Base-by-base conservation (phyloP, 2,329 filamentous ascomycete genomes). In the Alternaria burnsii region DNA sequence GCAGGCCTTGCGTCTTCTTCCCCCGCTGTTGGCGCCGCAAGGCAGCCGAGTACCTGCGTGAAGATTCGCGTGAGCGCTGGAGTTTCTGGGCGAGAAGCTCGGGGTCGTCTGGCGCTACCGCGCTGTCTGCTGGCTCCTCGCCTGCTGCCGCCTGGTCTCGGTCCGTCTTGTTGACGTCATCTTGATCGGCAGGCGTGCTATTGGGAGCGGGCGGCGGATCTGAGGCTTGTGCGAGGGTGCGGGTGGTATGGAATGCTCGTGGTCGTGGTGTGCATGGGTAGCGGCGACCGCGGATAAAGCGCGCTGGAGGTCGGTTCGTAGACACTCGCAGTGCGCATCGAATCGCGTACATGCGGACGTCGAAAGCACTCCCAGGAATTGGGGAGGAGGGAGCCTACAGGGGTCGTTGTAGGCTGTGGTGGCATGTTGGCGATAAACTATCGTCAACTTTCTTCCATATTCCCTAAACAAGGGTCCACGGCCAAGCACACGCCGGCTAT, bases 311-410 rank as follows among this genome's bases (percentile, higher is more conserved):
- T 70, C 74, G 76, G 73, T 67, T 71, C 56, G 63, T 71, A 50
- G 76, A 78, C 68, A 78, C 75, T 74, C 77, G 76, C 74, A 81
- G 73, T 69, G 78, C 76, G 65, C 74, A 73, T 71, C 77, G 77
- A 66, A 78, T 74, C 68, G 74, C 76, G 72, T 80, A 80, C 79
- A 81, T 81, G 70, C 74, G 76, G 73, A 67, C 65, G 61, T 70
- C 58, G 57, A 59, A 53, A 44, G 64, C 55, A 59, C 68, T 71
- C 67, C 61, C 58, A 58, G 38, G 12, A 52, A 58, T 60, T 58
- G 52, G 46, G 34, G 59, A 59, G 55, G 52, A 51, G 56, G 61
- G 56, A 59, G 64, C 73, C 71, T 71, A 65, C 61, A 55, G 58
- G 43, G 22, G 51, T 30, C 18, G 54, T 52, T 53, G 63, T 54